phyloP scores from a whole-genome alignment of 2,329 filamentous ascomycete species.

The Daldinia sp. region DNA sequence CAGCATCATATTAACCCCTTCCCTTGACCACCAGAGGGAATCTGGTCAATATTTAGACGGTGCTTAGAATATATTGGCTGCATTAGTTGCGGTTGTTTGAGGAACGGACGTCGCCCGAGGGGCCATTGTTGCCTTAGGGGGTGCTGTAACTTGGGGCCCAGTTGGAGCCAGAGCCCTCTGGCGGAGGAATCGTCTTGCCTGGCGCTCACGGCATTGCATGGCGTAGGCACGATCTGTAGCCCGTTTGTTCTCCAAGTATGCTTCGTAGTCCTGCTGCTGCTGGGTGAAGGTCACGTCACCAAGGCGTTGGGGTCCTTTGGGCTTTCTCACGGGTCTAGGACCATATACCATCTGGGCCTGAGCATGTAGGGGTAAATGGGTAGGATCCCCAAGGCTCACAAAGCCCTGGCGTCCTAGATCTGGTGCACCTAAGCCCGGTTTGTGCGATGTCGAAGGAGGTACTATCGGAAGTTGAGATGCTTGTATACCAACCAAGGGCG shows the following conservation, averaged over 20 bases:
- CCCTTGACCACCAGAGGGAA: no score
- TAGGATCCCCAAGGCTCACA: not conserved
- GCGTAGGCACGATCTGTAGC: constrained; percentile 40
- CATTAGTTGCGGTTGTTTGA: not conserved
- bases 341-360: constrained; percentile 41
- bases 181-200: constrained; percentile 38
- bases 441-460: not conserved
- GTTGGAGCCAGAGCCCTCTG: not conserved
- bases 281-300: constrained; percentile 34
- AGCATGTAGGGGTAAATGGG: constrained; percentile 12
- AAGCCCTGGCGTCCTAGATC: not conserved
- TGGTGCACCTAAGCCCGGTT: not conserved
- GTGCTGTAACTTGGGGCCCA: no score
- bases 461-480: not conserved
- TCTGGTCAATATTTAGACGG: not conserved
- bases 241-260: constrained; percentile 44
- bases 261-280: constrained; percentile 45
- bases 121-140: not conserved
- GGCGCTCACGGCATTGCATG: constrained; percentile 42
- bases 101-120: not conserved
- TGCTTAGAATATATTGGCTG: not conserved
- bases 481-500: not conserved
- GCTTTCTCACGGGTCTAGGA: constrained; percentile 47
- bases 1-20: no score
- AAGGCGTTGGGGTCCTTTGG: constrained; percentile 37